These are phyloP conservation scores for Coniochaeta ligniaria DNA, from an alignment of 2,329 filamentous ascomycete genomes.

Conservation along the genomic window DNA sequence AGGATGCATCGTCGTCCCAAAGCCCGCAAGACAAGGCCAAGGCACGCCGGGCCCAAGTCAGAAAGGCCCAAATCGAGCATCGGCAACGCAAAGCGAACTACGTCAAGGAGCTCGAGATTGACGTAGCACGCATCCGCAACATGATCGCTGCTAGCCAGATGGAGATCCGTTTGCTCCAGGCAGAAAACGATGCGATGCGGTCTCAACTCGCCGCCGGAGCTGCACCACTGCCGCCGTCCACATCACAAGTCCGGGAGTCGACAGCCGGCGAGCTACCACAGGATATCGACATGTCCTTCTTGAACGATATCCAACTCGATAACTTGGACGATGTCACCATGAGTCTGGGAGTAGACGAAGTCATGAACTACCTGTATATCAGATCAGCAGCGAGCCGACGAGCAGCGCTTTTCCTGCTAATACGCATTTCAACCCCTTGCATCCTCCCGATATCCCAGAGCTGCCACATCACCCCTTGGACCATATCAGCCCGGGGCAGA, in stretches of 20 bases:
- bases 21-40: conserved; percentile 32
- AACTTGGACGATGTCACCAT: conserved; percentile 30
- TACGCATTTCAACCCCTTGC: not conserved
- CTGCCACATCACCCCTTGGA: conserved; percentile 5
- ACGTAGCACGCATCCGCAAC: conserved; percentile 38
- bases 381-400: conserved; percentile 22
- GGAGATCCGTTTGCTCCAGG: conserved; percentile 27
- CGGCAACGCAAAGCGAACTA: conserved; percentile 50
- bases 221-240: not conserved
- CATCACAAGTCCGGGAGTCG: not conserved
- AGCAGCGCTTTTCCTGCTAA: not conserved
- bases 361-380: conserved; percentile 34
- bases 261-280: not conserved
- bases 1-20: conserved; percentile 4
- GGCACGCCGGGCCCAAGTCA: conserved; percentile 42
- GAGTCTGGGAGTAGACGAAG: conserved; percentile 32
- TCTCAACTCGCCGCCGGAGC: conserved; percentile 18
- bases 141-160: conserved; percentile 34
- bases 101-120: conserved; percentile 44
- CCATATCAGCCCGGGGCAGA: conserved; percentile 29
- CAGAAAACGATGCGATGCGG: conserved; percentile 37
- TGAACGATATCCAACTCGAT: conserved; percentile 19
- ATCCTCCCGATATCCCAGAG: not conserved
- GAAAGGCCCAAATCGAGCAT: conserved; percentile 46
- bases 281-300: conserved; percentile 12